phyloP scores from a whole-genome alignment of 2,329 filamentous ascomycete genomes.

The Sarocladiaceae sp. region DNA sequence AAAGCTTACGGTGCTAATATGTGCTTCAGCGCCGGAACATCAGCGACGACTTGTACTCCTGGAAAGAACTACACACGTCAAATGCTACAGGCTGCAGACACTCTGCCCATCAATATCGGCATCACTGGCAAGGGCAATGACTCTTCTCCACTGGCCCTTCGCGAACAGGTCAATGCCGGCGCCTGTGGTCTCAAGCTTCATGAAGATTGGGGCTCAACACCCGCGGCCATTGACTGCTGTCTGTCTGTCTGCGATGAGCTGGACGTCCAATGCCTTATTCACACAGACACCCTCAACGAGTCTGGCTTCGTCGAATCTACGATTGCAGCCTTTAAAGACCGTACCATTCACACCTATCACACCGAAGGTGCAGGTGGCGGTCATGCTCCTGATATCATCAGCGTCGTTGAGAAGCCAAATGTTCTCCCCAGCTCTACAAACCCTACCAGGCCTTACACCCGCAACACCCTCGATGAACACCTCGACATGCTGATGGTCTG shows the following conservation, averaged over 20 bases:
- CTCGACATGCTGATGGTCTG: slow-evolving; percentile 99
- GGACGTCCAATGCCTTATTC: slow-evolving; percentile 90
- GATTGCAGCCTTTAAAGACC: slow-evolving; percentile 75
- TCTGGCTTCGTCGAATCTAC: slow-evolving; percentile 96
- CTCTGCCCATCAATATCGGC: slow-evolving; percentile 78
- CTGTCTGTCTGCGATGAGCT: slow-evolving; percentile 82
- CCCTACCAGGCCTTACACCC: slow-evolving; percentile 84
- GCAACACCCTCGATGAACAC: slow-evolving; percentile 92
- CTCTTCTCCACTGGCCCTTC: slow-evolving; percentile 62
- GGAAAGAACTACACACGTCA: slow-evolving; percentile 76
- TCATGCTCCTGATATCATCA: slow-evolving; percentile 94
- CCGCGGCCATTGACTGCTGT: slow-evolving; percentile 86
- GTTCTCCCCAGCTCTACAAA: slow-evolving; percentile 90
- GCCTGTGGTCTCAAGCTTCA: slow-evolving; percentile 90
- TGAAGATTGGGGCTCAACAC: slow-evolving; percentile 93
- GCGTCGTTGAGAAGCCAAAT: slow-evolving; percentile 82
- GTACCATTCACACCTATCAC: slow-evolving; percentile 95
- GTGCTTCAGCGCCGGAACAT: slow-evolving; percentile 67
- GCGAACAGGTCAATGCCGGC: slow-evolving; percentile 77
- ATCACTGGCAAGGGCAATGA: slow-evolving; percentile 96
- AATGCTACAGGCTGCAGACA: slow-evolving; percentile 86
- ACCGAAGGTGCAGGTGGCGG: slow-evolving; percentile 94
- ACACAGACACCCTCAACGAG: slow-evolving; percentile 95
- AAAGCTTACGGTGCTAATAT: slow-evolving; percentile 12
- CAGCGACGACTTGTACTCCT: slow-evolving; percentile 90